These are phyloP conservation scores for Linnemannia hyalina DNA, from an alignment of 192 early-diverging fungal genomes.

Conservation along the genomic window DNA sequence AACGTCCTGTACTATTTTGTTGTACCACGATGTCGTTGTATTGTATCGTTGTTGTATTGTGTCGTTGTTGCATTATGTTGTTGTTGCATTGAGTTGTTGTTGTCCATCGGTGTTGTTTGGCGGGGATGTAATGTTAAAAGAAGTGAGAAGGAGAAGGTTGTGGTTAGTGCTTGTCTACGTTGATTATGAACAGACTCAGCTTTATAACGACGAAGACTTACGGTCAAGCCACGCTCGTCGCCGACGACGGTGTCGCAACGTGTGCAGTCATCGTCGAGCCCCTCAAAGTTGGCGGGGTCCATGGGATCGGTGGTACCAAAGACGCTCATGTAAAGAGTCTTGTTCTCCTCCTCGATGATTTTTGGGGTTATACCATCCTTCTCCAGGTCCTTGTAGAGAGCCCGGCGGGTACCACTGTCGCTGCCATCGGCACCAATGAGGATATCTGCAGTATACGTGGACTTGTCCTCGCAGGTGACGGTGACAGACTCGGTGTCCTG, in stretches of 20 bases:
- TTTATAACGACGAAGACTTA: not conserved
- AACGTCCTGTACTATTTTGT: conserved; percentile 3
- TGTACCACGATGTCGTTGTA: not conserved
- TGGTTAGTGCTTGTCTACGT: not conserved
- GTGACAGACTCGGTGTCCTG: conserved; percentile 32
- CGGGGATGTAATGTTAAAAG: not conserved
- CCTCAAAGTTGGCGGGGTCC: conserved; percentile 35
- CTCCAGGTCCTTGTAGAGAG: conserved; percentile 28
- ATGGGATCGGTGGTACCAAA: conserved; percentile 29
- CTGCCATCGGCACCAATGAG: conserved; percentile 41
- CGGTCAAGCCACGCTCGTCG: conserved; percentile 33
- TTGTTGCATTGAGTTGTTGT: too few species aligned
- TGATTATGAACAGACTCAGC: not conserved
- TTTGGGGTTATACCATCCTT: conserved; percentile 19
- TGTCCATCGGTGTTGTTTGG: not conserved
- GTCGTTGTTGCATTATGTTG: not conserved
- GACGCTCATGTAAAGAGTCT: conserved; percentile 24
- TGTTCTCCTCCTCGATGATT: conserved; percentile 6
- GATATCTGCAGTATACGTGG: conserved; percentile 30
- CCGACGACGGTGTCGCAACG: conserved; percentile 40
- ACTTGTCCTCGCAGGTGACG: conserved; percentile 32
- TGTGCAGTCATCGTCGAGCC: conserved; percentile 26
- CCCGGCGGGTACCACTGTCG: conserved; percentile 26
- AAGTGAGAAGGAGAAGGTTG: not conserved
- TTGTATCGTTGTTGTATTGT: too few species aligned